Evolutionary conservation across 495 filamentous ascomycete species (phyloP), one percentile per base, ranked within the genome.

Genomic region (Lepidopterella palustris): DNA sequence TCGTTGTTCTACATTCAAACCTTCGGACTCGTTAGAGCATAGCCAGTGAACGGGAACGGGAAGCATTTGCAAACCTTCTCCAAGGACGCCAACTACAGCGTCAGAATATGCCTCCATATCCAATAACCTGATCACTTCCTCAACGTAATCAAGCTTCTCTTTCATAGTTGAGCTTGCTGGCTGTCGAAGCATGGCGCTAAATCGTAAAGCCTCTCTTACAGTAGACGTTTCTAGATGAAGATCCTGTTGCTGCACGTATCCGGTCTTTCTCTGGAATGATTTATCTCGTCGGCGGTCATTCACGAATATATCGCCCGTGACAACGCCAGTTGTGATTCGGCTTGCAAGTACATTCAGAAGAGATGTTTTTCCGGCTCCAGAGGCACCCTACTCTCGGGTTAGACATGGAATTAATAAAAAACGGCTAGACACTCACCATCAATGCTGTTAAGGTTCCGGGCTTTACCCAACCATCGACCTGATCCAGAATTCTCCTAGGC

Each of bases 281-380:
- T 40, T 13, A 29, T 62, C 65, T 26, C 49, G 54, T 5, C 27
- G 31, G 25, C 49, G 35, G 5, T 59, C 63, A 35, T 58, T 56
- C 10, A 68, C 62, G 10, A 59, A 24, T 40, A 68, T 57, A 13
- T 48, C 31, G 20, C 65, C 65, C 8, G 25, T 57, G 4, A 68
- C 47, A 1, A 66, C 53, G 23, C 65, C 65, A 2, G 54, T 54
- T 8, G 40, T 57, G 8, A 53, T 42, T 28, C 66, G 58, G 21
- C 45, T 24, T 21, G 66, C 63, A 3, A 68, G 35, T 1, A 42
- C 26, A 55, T 68, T 56, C 11, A 68, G 59, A 2, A 68, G 52
- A 2, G 63, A 60, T 0, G 66, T 68, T 35, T 68, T 68, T 2
- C 66, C 66, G 31, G 66, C 66, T 0, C 66, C 66, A 20, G 63